A percentile compares a stretch with the other conserved stretches of the same genome.
Evolutionary conservation across 2,329 filamentous ascomycete species (phyloP).

Genomic region (Coniochaeta hoffmannii): DNA sequence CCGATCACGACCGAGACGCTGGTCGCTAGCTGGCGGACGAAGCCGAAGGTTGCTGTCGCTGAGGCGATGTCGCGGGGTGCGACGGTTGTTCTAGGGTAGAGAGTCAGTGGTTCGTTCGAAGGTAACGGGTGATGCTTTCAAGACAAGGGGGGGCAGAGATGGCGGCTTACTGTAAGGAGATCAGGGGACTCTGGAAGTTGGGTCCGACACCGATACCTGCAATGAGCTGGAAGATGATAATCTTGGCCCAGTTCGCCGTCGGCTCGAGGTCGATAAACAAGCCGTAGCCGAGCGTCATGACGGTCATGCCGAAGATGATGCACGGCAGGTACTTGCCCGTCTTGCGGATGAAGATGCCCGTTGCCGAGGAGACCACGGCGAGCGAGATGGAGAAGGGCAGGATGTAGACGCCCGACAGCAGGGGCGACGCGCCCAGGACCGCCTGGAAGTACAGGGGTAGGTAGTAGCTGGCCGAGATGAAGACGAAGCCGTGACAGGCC

Average conservation of each 20-base stretch:
- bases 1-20: constrained; percentile 52
- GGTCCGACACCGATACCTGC: constrained; percentile 54
- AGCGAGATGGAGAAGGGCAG: constrained; percentile 52
- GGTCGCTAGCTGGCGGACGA: constrained; percentile 50
- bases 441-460: constrained; percentile 68
- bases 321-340: constrained; percentile 51
- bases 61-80: constrained; percentile 52
- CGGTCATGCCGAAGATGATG: constrained; percentile 43
- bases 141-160: background rate
- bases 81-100: constrained; percentile 35
- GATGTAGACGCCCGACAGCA: constrained; percentile 54
- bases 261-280: constrained; percentile 48
- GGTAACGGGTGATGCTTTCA: too few species aligned
- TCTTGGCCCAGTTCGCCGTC: constrained; percentile 35
- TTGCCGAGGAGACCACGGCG: constrained; percentile 32
- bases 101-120: background rate
- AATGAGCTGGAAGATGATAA: constrained; percentile 50
- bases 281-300: constrained; percentile 54
- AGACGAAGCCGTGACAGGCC: constrained; percentile 45
- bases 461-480: constrained; percentile 62
- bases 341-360: constrained; percentile 37
- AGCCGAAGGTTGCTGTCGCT: constrained; percentile 54
- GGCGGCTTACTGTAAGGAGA: constrained; percentile 45
- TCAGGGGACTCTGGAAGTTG: constrained; percentile 55
- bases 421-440: constrained; percentile 51